A percentile compares a stretch with the other conserved stretches of the same genome.
phyloP scores from a whole-genome alignment of 371 early-diverging fungal genomes.

The Aphelidium insulamus region DNA sequence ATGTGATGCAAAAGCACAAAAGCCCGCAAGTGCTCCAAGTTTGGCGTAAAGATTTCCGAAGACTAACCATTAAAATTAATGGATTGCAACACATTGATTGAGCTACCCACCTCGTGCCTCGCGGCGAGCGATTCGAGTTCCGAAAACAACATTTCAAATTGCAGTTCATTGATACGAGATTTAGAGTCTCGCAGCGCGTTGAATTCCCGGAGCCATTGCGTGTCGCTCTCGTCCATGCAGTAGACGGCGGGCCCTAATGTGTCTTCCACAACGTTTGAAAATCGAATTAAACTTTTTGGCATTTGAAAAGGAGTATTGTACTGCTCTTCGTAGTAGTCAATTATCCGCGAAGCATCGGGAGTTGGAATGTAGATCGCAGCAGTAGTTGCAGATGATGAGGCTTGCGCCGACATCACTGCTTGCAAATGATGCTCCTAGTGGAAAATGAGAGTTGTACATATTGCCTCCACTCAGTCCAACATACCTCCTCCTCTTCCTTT shows the following conservation, averaged over 20 bases:
- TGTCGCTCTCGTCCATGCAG: conserved; percentile 68
- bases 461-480: conserved; percentile 5
- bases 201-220: conserved; percentile 32
- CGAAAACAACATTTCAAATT: conserved; percentile 56
- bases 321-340: conserved; percentile 32
- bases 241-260: conserved; percentile 54
- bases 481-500: conserved; percentile 74
- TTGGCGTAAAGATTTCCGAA: not conserved
- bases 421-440: conserved; percentile 79
- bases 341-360: conserved; percentile 58
- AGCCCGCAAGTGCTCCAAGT: no score
- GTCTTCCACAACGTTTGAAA: conserved; percentile 70
- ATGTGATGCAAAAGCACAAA: not conserved
- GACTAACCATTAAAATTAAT: not conserved
- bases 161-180: conserved; percentile 26
- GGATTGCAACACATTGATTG: not conserved
- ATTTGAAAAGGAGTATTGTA: conserved; percentile 49
- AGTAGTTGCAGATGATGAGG: conserved; percentile 68
- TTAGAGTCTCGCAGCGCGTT: conserved; percentile 15
- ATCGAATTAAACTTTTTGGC: conserved; percentile 65
- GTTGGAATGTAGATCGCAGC: conserved; percentile 87
- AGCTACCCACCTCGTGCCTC: conserved; percentile 15
- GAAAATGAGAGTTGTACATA: conserved; percentile 4
- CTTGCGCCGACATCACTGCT: conserved; percentile 25
- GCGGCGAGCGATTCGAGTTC: conserved; percentile 31